Base-by-base conservation (phyloP, 1,284 basidiomycete species). In the Macrocystidia cucumis region DNA sequence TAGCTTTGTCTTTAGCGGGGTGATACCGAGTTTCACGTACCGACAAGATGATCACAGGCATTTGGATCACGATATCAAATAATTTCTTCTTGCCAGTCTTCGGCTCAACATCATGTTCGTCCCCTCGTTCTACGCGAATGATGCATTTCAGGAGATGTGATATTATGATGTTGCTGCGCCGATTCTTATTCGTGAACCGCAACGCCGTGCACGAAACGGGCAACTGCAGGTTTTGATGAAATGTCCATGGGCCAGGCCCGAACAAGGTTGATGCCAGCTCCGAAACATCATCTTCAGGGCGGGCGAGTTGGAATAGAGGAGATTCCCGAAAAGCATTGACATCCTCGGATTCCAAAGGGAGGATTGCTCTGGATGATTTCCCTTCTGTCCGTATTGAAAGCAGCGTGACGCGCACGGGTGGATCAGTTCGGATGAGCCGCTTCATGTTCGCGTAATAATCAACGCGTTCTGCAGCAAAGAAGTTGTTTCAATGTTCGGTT, bases 51-150 rank as follows among this genome's bases (percentile, higher is more conserved):
- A 82, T 75, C 18, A 92, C 68, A 0, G 89, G 88, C 0, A 77
- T 76, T 50, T 90, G 87, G 38, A 98, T 80, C 33, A 92, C 82
- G 47, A 98, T 91, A 58, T 97, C 93, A 59, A 87, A 92, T 50
- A 86, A 58, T 57, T 90, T 91, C 43, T 77, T 69, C 53, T 74
- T 82, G 26, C 83, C 73, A 3, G 67, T 77, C 55, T 78, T 81
- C 9, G 71, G 48, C 47, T 90, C 87, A 5, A 84, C 35, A 20
- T 69, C 65, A 17, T 59, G 44, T 47, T 80, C 78, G 48, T 88
- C 85, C 1, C 85, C 87, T 25, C 82, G 71, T 58, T 93, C 86
- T 9, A 97, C 85, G 11, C 92, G 71, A 45, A 98, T 76, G 9
- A 86, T 71, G 31, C 92, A 70, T 62, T 91, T 91, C 43, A 98